Evolutionary conservation across 2,329 filamentous ascomycete genomes (phyloP).

Genomic region (Ascochyta rabiei): DNA sequence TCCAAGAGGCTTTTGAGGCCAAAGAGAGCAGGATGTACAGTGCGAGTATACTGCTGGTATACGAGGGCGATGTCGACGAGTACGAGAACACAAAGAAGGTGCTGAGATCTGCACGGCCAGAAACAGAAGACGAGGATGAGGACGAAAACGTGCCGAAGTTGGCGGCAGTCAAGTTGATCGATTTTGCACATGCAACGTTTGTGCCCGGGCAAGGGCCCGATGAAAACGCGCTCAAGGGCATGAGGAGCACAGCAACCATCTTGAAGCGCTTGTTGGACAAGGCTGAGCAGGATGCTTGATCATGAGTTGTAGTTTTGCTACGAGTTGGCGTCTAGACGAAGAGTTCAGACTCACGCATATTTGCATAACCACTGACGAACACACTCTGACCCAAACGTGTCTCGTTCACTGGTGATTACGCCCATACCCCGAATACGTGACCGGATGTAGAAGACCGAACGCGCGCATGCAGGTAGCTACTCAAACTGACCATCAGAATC

Average conservation of each 20-base stretch:
- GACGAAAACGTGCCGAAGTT: constrained; percentile 64
- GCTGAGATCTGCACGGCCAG: constrained; percentile 21
- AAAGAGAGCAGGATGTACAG: constrained; percentile 73
- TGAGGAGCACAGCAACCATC: constrained; percentile 73
- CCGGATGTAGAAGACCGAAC: too few relatives aligned
- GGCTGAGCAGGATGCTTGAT: constrained; percentile 29
- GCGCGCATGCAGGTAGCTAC: too few relatives aligned
- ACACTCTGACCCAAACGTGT: too few relatives aligned
- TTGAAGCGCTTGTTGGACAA: constrained; percentile 66
- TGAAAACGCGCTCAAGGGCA: constrained; percentile 78
- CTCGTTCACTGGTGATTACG: too few relatives aligned
- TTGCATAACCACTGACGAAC: too few relatives aligned
- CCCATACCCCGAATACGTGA: too few relatives aligned
- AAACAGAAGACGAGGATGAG: constrained; percentile 49
- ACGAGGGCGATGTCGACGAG: constrained; percentile 66
- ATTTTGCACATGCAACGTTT: constrained; percentile 93
- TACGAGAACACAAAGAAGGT: constrained; percentile 53
- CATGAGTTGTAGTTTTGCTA: background rate
- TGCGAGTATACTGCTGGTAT: constrained; percentile 68
- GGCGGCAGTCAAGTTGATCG: constrained; percentile 85
- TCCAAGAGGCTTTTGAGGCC: constrained; percentile 62
- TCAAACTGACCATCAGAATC: too few relatives aligned
- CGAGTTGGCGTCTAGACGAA: constrained; percentile 12
- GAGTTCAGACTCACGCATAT: background rate
- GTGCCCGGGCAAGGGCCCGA: constrained; percentile 82